A percentile compares a stretch with the other conserved stretches of the same genome.
These are phyloP conservation scores for Leccinum incarnatum DNA, from an alignment of 768 basidiomycete species.

Conservation along the genomic window DNA sequence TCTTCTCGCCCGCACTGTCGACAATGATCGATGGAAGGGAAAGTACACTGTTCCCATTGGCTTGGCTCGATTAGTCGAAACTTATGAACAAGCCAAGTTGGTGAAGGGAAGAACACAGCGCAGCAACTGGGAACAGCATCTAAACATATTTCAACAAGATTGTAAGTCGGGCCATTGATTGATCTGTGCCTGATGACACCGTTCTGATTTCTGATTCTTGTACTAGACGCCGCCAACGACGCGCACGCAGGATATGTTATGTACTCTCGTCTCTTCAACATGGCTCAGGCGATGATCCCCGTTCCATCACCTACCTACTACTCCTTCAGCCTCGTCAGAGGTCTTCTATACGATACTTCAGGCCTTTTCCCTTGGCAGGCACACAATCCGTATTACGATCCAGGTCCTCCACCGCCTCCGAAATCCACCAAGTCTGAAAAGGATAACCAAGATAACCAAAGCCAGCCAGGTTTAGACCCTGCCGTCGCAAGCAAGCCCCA, in stretches of 20 bases:
- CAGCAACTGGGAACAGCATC: conserved; percentile 65
- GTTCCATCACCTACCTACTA: conserved; percentile 43
- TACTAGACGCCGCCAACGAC: conserved; percentile 68
- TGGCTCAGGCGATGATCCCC: conserved; percentile 39
- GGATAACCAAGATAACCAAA: conserved; percentile 6
- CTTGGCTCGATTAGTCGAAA: conserved; percentile 61
- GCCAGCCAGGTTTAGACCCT: background rate
- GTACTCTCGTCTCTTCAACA: conserved; percentile 43
- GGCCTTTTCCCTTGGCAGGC: conserved; percentile 46
- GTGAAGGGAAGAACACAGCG: conserved; percentile 58
- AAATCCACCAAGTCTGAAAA: conserved; percentile 25
- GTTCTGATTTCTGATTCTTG: conserved; percentile 14
- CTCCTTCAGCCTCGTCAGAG: conserved; percentile 53
- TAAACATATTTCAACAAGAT: conserved; percentile 49
- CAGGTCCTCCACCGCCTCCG: conserved; percentile 62
- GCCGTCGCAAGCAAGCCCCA: background rate
- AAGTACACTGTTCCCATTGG: conserved; percentile 59
- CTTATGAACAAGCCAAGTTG: conserved; percentile 52
- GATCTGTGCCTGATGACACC: background rate
- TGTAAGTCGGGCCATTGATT: conserved; percentile 45
- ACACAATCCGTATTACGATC: conserved; percentile 67
- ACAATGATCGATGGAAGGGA: conserved; percentile 72
- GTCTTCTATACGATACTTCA: conserved; percentile 41
- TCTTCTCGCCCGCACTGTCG: conserved; percentile 65
- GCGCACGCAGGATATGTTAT: conserved; percentile 61